phyloP scores from a whole-genome alignment of 768 basidiomycete species.

The Trametes gibbosa region DNA sequence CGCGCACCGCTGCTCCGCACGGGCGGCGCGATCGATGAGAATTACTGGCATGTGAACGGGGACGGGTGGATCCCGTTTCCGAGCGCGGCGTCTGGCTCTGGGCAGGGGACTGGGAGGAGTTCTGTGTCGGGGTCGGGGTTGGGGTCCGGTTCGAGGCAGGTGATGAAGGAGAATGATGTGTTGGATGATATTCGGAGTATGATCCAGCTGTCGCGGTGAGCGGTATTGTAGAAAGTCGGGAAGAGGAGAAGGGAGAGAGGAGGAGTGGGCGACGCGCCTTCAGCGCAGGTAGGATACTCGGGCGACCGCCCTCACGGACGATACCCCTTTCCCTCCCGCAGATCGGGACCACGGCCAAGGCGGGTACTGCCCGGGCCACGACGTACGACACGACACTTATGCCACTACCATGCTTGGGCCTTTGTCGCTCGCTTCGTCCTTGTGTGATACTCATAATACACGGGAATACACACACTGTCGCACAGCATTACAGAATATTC shows the following conservation, averaged over 20 bases:
- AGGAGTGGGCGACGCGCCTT: too few relatives aligned
- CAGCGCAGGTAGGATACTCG: neutral
- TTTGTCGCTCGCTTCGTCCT: too few relatives aligned
- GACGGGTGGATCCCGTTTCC: constrained; percentile 2
- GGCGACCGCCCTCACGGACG: neutral
- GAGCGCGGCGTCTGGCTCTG: neutral
- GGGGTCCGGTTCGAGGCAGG: too few relatives aligned
- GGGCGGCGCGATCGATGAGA: neutral
- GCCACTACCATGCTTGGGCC: too few relatives aligned
- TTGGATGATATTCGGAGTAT: constrained; percentile 9
- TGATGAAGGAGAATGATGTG: constrained; percentile 8
- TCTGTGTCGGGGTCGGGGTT: neutral
- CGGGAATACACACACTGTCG: too few relatives aligned
- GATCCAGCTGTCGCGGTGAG: neutral
- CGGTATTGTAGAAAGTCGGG: too few relatives aligned
- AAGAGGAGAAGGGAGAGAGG: too few relatives aligned
- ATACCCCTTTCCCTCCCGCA: neutral
- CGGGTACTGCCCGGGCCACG: too few relatives aligned
- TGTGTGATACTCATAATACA: too few relatives aligned
- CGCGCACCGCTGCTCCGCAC: constrained; percentile 2
- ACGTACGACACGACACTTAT: too few relatives aligned
- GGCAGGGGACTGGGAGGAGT: neutral
- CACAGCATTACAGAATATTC: too few relatives aligned
- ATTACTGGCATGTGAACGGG: neutral
- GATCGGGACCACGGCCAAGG: too few relatives aligned